phyloP scores from a whole-genome alignment of 2,329 filamentous ascomycete genomes.

The Phialophora tarda region DNA sequence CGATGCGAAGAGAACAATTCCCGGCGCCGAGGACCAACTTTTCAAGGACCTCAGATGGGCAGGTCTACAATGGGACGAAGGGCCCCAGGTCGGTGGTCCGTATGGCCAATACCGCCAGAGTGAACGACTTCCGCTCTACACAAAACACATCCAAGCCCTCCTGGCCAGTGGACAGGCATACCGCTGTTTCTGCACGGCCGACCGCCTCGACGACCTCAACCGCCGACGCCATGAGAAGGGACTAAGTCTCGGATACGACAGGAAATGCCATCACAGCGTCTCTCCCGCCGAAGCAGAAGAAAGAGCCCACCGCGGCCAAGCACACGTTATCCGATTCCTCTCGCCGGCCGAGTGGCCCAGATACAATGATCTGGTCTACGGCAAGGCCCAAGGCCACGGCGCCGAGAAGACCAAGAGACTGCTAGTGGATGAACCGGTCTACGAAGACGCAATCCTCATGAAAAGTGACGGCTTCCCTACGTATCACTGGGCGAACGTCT shows the following conservation, averaged over 20 bases:
- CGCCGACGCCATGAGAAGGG: constrained; percentile 65
- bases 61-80: constrained; percentile 92
- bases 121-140: constrained; percentile 75
- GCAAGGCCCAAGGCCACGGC: constrained; percentile 58
- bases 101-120: constrained; percentile 91
- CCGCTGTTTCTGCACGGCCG: constrained; percentile 85
- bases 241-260: constrained; percentile 67
- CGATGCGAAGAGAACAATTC: constrained; percentile 77
- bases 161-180: constrained; percentile 78
- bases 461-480: constrained; percentile 93
- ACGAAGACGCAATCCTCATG: constrained; percentile 84
- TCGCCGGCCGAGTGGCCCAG: constrained; percentile 65
- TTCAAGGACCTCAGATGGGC: constrained; percentile 86
- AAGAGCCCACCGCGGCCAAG: constrained; percentile 70
- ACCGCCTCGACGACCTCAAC: constrained; percentile 71
- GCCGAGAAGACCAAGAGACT: constrained; percentile 56
- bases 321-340: constrained; percentile 78
- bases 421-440: constrained; percentile 55
- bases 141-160: constrained; percentile 70
- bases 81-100: constrained; percentile 78
- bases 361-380: constrained; percentile 82
- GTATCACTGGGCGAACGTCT: constrained; percentile 95
- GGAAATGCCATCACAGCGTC: constrained; percentile 72
- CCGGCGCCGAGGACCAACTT: constrained; percentile 77
- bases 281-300: constrained; percentile 70